Evolutionary conservation across 2,329 filamentous ascomycete genomes (phyloP).

Genomic region (Botrytis byssoidea): DNA sequence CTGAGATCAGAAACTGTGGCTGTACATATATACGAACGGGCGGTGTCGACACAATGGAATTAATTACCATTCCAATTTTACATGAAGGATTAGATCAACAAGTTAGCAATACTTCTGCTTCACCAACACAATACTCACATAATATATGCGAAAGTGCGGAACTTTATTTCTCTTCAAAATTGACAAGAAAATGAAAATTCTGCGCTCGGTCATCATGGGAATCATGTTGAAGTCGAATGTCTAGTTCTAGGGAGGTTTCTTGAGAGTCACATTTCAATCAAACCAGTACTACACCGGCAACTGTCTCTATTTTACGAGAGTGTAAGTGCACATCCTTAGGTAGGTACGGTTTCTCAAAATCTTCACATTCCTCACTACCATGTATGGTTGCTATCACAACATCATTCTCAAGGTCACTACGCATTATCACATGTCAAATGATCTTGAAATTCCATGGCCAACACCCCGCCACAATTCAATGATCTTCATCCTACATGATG

Average conservation of each 20-base stretch:
- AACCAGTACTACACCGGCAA: neutral
- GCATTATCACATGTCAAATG: conserved; percentile 14
- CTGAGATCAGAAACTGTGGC: neutral
- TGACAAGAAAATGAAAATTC: neutral
- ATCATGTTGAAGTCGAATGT: neutral
- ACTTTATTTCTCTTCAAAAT: neutral
- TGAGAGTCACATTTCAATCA: neutral
- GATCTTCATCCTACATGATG: neutral
- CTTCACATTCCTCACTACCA: neutral
- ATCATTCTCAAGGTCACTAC: conserved; percentile 4
- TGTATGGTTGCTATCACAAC: neutral
- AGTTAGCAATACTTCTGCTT: neutral
- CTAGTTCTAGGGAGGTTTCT: neutral
- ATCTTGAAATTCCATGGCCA: neutral
- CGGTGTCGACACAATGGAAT: neutral
- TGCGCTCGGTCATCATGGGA: neutral
- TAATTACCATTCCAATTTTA: neutral
- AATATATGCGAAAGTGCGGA: neutral
- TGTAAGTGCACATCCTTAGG: neutral
- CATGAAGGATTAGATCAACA: neutral
- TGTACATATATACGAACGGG: neutral
- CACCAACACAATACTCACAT: neutral
- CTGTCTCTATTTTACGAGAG: neutral
- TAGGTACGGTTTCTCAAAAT: neutral
- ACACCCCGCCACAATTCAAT: neutral